phyloP scores from a whole-genome alignment of 208 protist species.

The Entamoeba dispar region DNA sequence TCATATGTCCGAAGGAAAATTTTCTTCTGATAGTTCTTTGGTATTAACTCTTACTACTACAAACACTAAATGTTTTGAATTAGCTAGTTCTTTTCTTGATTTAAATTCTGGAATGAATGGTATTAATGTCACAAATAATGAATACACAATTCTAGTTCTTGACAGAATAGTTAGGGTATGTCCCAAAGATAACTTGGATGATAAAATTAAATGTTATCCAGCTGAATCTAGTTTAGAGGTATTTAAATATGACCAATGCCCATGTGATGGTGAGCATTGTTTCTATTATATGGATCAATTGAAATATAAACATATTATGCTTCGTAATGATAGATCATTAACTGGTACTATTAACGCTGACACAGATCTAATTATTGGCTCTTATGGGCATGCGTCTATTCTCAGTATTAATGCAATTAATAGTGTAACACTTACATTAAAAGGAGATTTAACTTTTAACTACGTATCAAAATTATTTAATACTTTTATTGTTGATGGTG shows the following conservation, averaged over 20 bases:
- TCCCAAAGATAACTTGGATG: background rate
- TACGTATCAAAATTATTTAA: background rate
- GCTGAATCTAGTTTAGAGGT: background rate
- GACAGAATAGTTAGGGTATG: background rate
- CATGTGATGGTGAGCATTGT: background rate
- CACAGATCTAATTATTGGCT: background rate
- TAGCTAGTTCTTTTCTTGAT: background rate
- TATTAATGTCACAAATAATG: background rate
- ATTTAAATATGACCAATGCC: background rate
- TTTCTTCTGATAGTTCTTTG: background rate
- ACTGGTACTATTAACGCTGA: background rate
- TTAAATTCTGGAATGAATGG: background rate
- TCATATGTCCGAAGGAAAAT: background rate
- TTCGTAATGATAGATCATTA: background rate
- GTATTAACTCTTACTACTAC: background rate
- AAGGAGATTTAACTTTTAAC: background rate
- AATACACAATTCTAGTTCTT: too few species aligned
- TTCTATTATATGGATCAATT: background rate
- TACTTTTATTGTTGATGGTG: background rate
- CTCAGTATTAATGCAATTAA: background rate
- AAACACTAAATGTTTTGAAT: background rate
- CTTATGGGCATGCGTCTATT: background rate
- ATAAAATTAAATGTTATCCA: background rate
- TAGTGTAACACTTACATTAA: background rate
- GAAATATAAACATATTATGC: background rate